Conservation (phyloP, 1,139 yeast genomes). For the Suhomyces atakaporum region DNA sequence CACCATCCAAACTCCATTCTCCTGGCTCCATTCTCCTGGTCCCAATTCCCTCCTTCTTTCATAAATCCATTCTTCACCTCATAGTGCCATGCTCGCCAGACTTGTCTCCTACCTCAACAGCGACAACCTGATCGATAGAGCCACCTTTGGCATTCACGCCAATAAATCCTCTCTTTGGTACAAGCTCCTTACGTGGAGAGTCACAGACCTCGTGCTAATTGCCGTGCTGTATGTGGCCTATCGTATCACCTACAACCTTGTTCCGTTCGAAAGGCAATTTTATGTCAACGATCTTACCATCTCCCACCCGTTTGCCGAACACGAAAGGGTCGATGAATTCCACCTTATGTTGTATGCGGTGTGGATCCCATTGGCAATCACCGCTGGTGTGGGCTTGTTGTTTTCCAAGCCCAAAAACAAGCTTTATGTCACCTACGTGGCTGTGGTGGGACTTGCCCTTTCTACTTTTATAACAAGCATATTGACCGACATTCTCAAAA, state of each 20-base stretch:
- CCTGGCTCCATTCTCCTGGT: too few species aligned
- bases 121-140: conserved; percentile 38
- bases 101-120: conserved; percentile 16
- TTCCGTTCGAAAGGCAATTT: conserved; percentile 75
- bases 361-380: conserved; percentile 37
- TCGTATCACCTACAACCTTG: conserved; percentile 44
- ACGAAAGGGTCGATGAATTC: conserved; percentile 40
- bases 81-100: too few species aligned
- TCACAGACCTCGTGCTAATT: conserved; percentile 54
- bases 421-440: conserved; percentile 41
- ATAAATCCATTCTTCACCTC: too few species aligned
- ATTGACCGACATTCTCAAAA: conserved; percentile 57
- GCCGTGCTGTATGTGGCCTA: conserved; percentile 45
- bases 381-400: conserved; percentile 27
- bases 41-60: too few species aligned
- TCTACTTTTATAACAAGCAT: conserved; percentile 45
- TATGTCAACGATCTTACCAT: conserved; percentile 41
- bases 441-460: conserved; percentile 42
- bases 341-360: conserved; percentile 41
- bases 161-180: conserved; percentile 21
- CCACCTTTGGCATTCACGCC: conserved; percentile 51
- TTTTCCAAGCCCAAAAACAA: conserved; percentile 37
- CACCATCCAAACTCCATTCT: too few species aligned
- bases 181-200: conserved; percentile 53
- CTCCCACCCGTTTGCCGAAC: conserved; percentile 47